Conservation (phyloP, 148 eudicot species). For the Polygonum maritimum region DNA sequence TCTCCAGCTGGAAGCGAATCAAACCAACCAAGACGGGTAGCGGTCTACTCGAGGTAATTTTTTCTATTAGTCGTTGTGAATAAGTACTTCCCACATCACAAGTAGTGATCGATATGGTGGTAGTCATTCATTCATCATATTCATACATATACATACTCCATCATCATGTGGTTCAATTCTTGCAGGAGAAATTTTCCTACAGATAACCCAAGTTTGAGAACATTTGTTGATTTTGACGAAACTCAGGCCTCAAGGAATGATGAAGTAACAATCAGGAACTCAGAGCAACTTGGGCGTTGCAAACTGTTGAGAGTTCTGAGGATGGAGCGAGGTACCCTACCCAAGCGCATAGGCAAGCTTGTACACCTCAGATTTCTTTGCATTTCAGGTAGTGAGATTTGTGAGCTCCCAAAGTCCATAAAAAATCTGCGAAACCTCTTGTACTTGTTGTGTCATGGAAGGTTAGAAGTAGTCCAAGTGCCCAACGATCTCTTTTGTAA, state of each 20-base stretch:
- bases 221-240: background rate
- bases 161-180: background rate
- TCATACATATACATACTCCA: too few relatives aligned
- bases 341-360: background rate
- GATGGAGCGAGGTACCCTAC: background rate
- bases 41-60: background rate
- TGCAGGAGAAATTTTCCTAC: background rate
- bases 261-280: background rate
- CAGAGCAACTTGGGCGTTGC: background rate
- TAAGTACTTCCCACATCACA: too few relatives aligned
- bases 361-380: background rate
- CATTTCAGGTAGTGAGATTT: too few relatives aligned
- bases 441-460: too few relatives aligned
- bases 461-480: too few relatives aligned
- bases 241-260: too few relatives aligned
- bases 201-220: background rate
- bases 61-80: too few relatives aligned
- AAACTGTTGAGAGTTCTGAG: background rate
- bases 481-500: background rate
- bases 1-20: background rate
- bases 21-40: background rate
- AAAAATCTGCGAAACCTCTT: background rate
- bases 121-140: too few relatives aligned
- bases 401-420: background rate
- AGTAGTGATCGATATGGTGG: too few relatives aligned